Conservation (phyloP, 805 yeast genomes). For the Sugiyamaella chiloensis region DNA sequence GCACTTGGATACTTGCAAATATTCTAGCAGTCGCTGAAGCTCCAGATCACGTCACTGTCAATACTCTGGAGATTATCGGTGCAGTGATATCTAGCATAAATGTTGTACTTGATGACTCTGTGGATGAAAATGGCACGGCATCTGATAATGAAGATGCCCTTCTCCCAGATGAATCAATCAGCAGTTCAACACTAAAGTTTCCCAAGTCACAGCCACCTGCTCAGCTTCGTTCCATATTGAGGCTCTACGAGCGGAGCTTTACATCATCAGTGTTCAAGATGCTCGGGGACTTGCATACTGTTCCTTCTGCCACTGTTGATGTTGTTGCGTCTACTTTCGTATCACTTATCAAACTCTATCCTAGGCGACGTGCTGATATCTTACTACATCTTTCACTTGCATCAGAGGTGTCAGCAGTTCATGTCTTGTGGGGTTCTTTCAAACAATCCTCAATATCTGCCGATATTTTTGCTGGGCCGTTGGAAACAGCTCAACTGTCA, state of each 20-base stretch:
- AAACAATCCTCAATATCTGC: constrained; percentile 10
- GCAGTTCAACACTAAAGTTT: neutral
- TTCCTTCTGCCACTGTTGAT: neutral
- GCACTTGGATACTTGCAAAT: neutral
- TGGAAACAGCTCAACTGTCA: neutral
- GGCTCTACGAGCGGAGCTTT: constrained; percentile 16
- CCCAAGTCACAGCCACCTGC: neutral
- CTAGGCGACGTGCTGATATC: constrained; percentile 16
- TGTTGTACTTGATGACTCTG: neutral
- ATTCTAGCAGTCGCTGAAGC: neutral
- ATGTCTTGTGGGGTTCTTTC: constrained; percentile 20
- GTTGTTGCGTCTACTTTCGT: constrained; percentile 21
- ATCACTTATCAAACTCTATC: constrained; percentile 18
- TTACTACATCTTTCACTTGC: constrained; percentile 19
- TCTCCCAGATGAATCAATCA: neutral
- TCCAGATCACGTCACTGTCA: neutral
- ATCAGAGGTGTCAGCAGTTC: constrained; percentile 18
- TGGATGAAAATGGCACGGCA: neutral
- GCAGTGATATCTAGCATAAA: neutral
- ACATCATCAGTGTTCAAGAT: constrained; percentile 11
- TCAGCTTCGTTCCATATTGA: constrained; percentile 1
- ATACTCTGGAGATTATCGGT: neutral
- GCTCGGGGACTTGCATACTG: neutral
- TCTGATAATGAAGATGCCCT: neutral
- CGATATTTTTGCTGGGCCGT: constrained; percentile 7